Conservation (phyloP, 2,329 filamentous ascomycete species). For the Aspergillus spinulosporus region DNA sequence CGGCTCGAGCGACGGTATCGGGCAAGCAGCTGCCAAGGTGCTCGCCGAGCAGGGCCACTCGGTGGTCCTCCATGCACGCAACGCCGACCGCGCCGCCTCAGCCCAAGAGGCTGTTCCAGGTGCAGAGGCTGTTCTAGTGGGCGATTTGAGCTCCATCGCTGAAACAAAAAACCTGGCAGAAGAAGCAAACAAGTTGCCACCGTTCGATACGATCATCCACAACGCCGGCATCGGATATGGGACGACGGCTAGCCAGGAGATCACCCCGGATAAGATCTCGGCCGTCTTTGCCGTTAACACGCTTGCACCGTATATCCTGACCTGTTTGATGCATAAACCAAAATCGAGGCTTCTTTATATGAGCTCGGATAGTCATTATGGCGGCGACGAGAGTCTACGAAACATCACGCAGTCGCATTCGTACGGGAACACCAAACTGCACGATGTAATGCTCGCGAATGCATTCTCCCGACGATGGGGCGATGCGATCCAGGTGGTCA, state of each 20-base stretch:
- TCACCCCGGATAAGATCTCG: conserved; percentile 50
- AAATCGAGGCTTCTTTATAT: conserved; percentile 56
- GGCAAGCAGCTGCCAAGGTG: conserved; percentile 52
- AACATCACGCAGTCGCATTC: conserved; percentile 41
- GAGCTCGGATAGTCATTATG: conserved; percentile 53
- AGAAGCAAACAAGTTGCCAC: conserved; percentile 49
- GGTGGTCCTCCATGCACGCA: conserved; percentile 61
- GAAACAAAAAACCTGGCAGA: conserved; percentile 55
- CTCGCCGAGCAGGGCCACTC: conserved; percentile 55
- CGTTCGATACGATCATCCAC: conserved; percentile 59
- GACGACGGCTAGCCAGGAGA: conserved; percentile 36
- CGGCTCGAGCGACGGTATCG: conserved; percentile 60
- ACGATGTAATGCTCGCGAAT: conserved; percentile 57
- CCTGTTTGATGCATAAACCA: conserved; percentile 48
- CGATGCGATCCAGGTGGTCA: conserved; percentile 48
- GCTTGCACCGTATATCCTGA: conserved; percentile 59
- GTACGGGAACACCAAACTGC: conserved; percentile 59
- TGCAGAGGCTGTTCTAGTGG: conserved; percentile 54
- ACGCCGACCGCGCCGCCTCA: conserved; percentile 53
- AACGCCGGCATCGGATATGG: conserved; percentile 56
- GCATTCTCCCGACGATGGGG: conserved; percentile 53
- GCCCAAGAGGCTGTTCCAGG: conserved; percentile 51
- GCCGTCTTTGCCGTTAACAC: conserved; percentile 58
- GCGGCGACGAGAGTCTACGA: conserved; percentile 47
- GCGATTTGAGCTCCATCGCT: conserved; percentile 54